Evolutionary conservation across 2,329 filamentous ascomycete species (phyloP), one percentile per base, ranked within the genome.

Genomic region (Venturia pyrina): DNA sequence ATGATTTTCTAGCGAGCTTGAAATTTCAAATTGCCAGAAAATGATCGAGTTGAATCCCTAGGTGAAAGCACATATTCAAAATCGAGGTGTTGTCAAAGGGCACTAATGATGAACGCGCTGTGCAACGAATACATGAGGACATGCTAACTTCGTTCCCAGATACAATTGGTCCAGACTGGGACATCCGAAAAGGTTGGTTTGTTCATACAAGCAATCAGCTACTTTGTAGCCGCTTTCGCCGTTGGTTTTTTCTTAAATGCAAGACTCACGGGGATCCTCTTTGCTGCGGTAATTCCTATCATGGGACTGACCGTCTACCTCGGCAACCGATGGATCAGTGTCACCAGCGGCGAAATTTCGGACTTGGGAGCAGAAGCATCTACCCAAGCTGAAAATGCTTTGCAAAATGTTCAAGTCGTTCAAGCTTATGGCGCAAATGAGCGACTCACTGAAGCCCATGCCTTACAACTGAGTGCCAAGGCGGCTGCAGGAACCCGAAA

Each of bases 121-220:
- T 43, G 40, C 40, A 8, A 8, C 13, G 8, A 13, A 43, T 3
- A 43, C 8, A 43, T n/a, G 44, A 48, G 21, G 1, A 21, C 17
- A n/a, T 48, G 44, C 46, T 48, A 46, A 63, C 3, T 24, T 13
- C 19, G 7, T 21, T 32, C 34, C 19, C n/a, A 48, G 46, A 48
- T 48, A 7, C 46, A 48, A 24, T 21, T 66, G 37, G 59, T 90
- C 64, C 87, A 88, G 70, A 82, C 83, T 0, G 88, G 88, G 17
- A 89, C 87, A 0, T 86, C 84, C 1, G 88, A 90, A 74, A 90
- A 90, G 73, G 86, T 89, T n/a, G 87, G 87, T 63, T 83, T 89
- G 43, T 82, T 83, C 68, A 78, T 90, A 3, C 81, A 82, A 34
- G 86, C 82, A 64, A 74, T 84, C 11, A 85, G 85, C 1, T 90